These are phyloP conservation scores for Leishmania tropica DNA, from an alignment of 208 protist genomes.

Conservation along the genomic window DNA sequence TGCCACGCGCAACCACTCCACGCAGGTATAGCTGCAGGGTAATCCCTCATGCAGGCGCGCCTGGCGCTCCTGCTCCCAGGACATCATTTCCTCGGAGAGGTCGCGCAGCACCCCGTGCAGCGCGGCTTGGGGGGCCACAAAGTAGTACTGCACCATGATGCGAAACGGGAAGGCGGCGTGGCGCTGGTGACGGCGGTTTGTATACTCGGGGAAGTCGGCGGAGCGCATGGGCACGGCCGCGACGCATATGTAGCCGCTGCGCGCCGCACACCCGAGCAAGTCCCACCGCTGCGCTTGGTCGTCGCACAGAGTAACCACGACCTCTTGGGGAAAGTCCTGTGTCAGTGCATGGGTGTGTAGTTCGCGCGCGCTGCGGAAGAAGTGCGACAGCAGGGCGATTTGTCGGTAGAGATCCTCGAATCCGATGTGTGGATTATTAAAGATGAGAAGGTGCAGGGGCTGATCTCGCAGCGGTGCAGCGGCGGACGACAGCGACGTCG, in stretches of 20 bases:
- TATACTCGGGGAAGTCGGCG: constrained; percentile 51
- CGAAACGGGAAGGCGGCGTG: constrained; percentile 56
- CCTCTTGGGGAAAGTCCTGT: constrained; percentile 13
- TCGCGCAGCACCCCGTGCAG: constrained; percentile 10
- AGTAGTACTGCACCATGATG: constrained; percentile 69
- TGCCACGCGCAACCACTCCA: constrained; percentile 15
- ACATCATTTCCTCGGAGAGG: constrained; percentile 9
- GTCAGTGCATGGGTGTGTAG: not conserved
- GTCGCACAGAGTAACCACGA: constrained; percentile 58
- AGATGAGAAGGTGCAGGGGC: constrained; percentile 37
- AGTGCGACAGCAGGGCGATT: constrained; percentile 44
- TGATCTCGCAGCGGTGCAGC: not conserved
- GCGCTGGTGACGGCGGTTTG: constrained; percentile 54
- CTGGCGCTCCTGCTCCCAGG: constrained; percentile 8
- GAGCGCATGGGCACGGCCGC: constrained; percentile 44
- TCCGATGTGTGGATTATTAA: constrained; percentile 69
- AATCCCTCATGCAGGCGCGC: not conserved
- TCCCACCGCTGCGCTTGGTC: constrained; percentile 56
- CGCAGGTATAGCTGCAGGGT: constrained; percentile 10
- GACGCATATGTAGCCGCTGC: constrained; percentile 49
- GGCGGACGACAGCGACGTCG: constrained; percentile 29
- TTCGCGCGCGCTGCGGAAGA: constrained; percentile 36
- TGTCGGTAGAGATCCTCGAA: constrained; percentile 55
- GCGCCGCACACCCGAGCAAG: constrained; percentile 39
- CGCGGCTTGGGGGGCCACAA: constrained; percentile 19